Base-by-base conservation (phyloP, 805 yeast genomes). In the Monosporozyma aerobia region DNA sequence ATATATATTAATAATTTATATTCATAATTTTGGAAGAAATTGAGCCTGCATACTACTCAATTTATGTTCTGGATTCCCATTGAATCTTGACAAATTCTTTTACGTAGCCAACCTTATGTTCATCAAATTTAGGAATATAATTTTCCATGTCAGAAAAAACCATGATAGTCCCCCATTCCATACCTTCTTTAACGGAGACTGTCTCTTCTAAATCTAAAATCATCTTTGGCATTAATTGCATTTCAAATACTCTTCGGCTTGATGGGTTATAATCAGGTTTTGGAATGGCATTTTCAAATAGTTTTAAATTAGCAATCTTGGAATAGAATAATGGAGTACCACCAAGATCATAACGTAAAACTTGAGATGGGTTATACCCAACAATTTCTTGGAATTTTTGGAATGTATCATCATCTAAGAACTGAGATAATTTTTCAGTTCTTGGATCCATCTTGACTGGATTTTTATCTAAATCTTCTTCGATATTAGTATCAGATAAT, bases 141-240 rank as follows among this genome's bases (percentile, higher is more conserved):
- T 87, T 95, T 57, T 80, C 83, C 7, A 70, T 68, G 59, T 87
- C 90, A 0, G 97, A 87, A 44, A 83, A 87, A 1, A 92, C 86
- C 27, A 88, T 71, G 32, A 94, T 86, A 0, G 98, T 87, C 1
- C 97, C 98, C 99, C 99, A 94, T 56, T 92, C 95, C 95, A 92
- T 92, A 11, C 98, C 97, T 37, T 80, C 80, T 44, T 77, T 60
- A 2, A 86, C 71, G 49, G 66, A 71, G 14, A 67, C 62, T 30
- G 71, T 68, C 44, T 73, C 74, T 64, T 92, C 97, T 46, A 94
- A 74, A 61, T 88, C 92, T 49, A 87, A 74, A 51, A 94, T 92
- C 51, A 90, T 80, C 65, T 88, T 88, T 2, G 99, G 99, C 97
- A 92, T 92, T 51, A 94, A 68, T 65, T 94, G 99, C 53, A 92